Percentiles rank a stretch among this genome's conserved stretches.
Conservation (phyloP, 202 grass and related monocot genomes). For the Setaria viridis region DNA sequence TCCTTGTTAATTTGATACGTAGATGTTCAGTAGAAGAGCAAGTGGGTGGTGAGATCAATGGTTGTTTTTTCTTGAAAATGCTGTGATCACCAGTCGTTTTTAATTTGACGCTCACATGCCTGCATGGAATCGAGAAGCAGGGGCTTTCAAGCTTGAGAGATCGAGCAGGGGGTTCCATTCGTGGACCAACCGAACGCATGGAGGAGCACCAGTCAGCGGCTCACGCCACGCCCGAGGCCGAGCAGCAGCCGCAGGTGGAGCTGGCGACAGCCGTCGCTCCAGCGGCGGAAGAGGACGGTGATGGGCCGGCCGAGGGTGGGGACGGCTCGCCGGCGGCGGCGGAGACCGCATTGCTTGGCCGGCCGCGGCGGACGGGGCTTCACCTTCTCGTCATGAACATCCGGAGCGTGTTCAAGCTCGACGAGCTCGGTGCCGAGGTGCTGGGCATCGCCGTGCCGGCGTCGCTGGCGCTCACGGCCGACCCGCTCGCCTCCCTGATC, state of each 20-base stretch:
- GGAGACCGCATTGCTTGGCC: neutral
- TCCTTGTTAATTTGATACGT: neutral
- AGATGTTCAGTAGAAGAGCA: neutral
- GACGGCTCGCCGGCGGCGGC: neutral
- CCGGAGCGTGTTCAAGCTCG: conserved; percentile 10
- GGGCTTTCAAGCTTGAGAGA: neutral
- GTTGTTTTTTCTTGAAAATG: neutral
- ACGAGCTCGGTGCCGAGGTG: conserved; percentile 31
- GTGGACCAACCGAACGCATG: neutral
- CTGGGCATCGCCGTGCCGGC: conserved; percentile 33
- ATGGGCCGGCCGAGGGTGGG: too few relatives aligned
- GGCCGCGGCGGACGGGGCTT: conserved; percentile 19
- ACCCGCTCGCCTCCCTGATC: conserved; percentile 36
- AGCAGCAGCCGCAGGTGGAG: neutral
- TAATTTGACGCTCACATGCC: neutral
- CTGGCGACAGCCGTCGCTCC: neutral
- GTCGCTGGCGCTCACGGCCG: conserved; percentile 36
- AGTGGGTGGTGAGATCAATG: neutral
- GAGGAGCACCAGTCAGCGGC: neutral
- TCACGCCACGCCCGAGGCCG: neutral
- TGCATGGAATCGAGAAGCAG: neutral
- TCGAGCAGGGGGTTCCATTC: neutral
- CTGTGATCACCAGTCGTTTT: neutral
- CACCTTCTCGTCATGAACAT: conserved; percentile 25
- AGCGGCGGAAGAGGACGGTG: neutral